Base-by-base conservation (phyloP, 805 yeast species). In the Myxozyma nipponensis region DNA sequence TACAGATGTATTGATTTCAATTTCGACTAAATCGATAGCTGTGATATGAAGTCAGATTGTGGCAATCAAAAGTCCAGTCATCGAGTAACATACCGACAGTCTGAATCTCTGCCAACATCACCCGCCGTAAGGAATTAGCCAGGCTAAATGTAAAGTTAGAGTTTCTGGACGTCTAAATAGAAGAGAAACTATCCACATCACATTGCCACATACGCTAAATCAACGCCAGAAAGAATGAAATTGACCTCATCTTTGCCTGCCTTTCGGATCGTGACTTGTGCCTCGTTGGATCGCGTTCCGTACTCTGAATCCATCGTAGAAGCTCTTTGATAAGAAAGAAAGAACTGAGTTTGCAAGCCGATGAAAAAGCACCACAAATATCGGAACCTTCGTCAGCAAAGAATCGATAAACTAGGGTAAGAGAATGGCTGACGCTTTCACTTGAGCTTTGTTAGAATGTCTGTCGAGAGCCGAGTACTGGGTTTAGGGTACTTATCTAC, bases 81-180 rank as follows among this genome's bases (percentile, higher is more conserved):
- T 4, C 17, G 17, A 13, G 6, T 21, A 2, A 30, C 60, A 9
- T 52, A 64, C 68, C 66, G n/a, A 93, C 72, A 0, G 98, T 93
- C 30, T 98, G 98, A 50, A 93, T 93, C 69, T 93, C 99, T 1
- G 96, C 90, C 54, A 93, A 74, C 87, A 93, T 90, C 37, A 85
- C 81, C 67, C 99, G 77, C 61, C 99, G 78, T 35, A 93, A 61
- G 15, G 98, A 86, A 75, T 93, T 93, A 18, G 98, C 98, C 63
- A 91, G 72, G 4, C 59, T 58, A 32, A 4, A 42, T 13, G 15
- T n/a, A n/a, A n/a, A n/a, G n/a, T n/a, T n/a, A n/a, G n/a, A n/a
- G n/a, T n/a, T n/a, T n/a, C 18, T 36, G 21, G 17, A 37, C 17
- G 18, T 22, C 3, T 21, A 18, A 3, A 21, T 23, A 13, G 17